A percentile compares a stretch with the other conserved stretches of the same genome.
phyloP scores from a whole-genome alignment of 2,329 filamentous ascomycete genomes.

The Zasmidium citrigriseum region DNA sequence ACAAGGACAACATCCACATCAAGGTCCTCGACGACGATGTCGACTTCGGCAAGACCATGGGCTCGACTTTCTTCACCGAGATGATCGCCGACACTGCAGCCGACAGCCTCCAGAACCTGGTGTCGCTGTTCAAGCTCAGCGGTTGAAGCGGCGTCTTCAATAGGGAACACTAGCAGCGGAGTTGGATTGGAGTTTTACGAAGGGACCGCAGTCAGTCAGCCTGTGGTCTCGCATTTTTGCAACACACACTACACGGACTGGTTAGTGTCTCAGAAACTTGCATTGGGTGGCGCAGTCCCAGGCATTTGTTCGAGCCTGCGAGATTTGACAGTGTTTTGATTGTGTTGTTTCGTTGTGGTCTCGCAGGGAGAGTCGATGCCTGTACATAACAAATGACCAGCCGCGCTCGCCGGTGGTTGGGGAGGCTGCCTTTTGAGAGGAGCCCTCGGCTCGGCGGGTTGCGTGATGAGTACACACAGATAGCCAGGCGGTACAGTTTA shows the following conservation, averaged over 20 bases:
- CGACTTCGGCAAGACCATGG: slow-evolving; percentile 40
- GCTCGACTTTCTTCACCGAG: slow-evolving; percentile 34
- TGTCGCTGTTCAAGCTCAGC: slow-evolving; percentile 41
- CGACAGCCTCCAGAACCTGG: slow-evolving; percentile 33
- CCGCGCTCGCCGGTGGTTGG: not conserved
- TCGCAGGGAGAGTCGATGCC: too few relatives aligned
- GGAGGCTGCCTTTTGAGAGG: not conserved
- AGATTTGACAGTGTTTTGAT: not conserved
- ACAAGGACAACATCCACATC: slow-evolving; percentile 57
- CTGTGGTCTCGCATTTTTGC: too few relatives aligned
- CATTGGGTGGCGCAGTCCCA: not conserved
- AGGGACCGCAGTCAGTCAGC: not conserved
- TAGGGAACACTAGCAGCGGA: slow-evolving; percentile 4
- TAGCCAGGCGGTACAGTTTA: slow-evolving; percentile 9
- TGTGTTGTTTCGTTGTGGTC: not conserved
- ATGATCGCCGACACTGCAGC: slow-evolving; percentile 35
- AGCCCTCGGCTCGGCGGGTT: not conserved
- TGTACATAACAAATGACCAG: slow-evolving; percentile 9
- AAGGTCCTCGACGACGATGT: slow-evolving; percentile 48
- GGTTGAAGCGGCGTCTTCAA: slow-evolving; percentile 7
- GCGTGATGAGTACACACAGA: slow-evolving; percentile 11
- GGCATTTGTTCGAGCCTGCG: not conserved
- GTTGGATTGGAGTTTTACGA: not conserved
- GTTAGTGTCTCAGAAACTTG: not conserved
- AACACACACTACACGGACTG: not conserved